A percentile compares a stretch with the other conserved stretches of the same genome.
Conservation (phyloP, 371 early-diverging fungal genomes). For the Rhizopus arrhizus region DNA sequence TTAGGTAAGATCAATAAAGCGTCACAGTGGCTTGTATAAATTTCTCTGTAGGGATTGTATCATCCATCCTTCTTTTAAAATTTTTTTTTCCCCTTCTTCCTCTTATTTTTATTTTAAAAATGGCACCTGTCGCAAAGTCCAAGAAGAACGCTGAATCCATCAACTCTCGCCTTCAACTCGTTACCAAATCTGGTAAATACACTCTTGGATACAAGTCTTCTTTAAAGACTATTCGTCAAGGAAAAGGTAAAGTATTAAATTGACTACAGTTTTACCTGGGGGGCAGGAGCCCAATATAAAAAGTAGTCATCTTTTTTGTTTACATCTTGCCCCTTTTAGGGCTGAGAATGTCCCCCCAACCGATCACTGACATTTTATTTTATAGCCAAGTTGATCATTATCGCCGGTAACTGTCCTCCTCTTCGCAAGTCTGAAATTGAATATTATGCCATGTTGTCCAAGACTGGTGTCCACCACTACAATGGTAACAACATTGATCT, state of each 20-base stretch:
- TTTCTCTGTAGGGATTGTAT: not conserved
- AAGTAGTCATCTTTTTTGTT: constrained; percentile 10
- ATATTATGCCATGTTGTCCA: constrained; percentile 99
- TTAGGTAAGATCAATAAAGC: too few species aligned
- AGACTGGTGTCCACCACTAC: constrained; percentile 99
- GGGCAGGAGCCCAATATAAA: constrained; percentile 26
- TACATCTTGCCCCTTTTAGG: constrained; percentile 23
- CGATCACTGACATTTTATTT: constrained; percentile 17
- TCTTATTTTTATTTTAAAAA: constrained; percentile 20
- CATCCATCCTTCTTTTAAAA: not conserved
- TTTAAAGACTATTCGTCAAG: constrained; percentile 93
- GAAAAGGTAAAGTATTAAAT: constrained; percentile 75
- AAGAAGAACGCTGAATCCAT: constrained; percentile 88
- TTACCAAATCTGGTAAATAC: constrained; percentile 98
- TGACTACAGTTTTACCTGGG: constrained; percentile 16
- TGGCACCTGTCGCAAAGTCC: constrained; percentile 64
- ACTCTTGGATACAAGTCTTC: constrained; percentile 97
- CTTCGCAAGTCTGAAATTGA: constrained; percentile 99
- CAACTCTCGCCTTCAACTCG: constrained; percentile 96
- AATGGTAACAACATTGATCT: constrained; percentile 97
- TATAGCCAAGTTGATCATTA: constrained; percentile 95
- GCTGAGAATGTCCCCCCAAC: constrained; percentile 50
- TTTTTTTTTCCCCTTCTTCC: not conserved
- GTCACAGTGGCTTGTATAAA: not conserved
- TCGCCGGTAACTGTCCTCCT: constrained; percentile 98